A percentile compares a stretch with the other conserved stretches of the same genome.
Conservation (phyloP, 1,284 basidiomycete species). For the Naganishia albida region DNA sequence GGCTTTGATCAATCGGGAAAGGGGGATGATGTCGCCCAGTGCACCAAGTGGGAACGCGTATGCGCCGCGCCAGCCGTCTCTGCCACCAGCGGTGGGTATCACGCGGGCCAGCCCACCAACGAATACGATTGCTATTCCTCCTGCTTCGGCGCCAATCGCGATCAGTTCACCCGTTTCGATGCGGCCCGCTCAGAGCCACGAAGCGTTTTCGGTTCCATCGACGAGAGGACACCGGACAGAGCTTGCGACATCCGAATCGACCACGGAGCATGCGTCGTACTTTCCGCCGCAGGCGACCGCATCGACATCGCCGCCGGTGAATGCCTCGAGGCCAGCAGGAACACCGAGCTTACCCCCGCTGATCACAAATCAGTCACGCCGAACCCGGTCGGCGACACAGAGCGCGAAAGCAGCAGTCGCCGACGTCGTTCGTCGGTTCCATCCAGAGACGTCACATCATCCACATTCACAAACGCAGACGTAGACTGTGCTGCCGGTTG, state of each 20-base stretch:
- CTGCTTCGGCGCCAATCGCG: neutral
- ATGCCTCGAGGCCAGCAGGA: neutral
- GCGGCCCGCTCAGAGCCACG: neutral
- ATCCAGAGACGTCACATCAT: slow-evolving; percentile 34
- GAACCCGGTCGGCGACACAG: slow-evolving; percentile 43
- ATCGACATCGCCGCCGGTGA: too few species aligned
- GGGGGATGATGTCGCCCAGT: slow-evolving; percentile 31
- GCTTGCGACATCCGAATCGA: neutral
- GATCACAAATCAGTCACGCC: slow-evolving; percentile 25
- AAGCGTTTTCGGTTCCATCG: neutral
- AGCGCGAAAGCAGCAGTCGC: slow-evolving; percentile 51
- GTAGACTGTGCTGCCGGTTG: neutral
- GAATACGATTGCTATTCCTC: slow-evolving; percentile 7
- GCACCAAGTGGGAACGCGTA: neutral
- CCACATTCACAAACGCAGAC: slow-evolving; percentile 21
- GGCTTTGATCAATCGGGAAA: slow-evolving; percentile 66
- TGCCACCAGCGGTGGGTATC: slow-evolving; percentile 18
- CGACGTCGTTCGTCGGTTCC: slow-evolving; percentile 48
- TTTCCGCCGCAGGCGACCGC: slow-evolving; percentile 6
- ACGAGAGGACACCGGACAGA: too few species aligned
- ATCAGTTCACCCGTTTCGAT: slow-evolving; percentile 5
- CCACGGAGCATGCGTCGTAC: slow-evolving; percentile 1
- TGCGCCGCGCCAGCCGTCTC: neutral
- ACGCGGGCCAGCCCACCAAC: slow-evolving; percentile 35
- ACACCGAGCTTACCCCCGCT: slow-evolving; percentile 16